phyloP scores from a whole-genome alignment of 495 filamentous ascomycete genomes.

The Xylaria venustula region DNA sequence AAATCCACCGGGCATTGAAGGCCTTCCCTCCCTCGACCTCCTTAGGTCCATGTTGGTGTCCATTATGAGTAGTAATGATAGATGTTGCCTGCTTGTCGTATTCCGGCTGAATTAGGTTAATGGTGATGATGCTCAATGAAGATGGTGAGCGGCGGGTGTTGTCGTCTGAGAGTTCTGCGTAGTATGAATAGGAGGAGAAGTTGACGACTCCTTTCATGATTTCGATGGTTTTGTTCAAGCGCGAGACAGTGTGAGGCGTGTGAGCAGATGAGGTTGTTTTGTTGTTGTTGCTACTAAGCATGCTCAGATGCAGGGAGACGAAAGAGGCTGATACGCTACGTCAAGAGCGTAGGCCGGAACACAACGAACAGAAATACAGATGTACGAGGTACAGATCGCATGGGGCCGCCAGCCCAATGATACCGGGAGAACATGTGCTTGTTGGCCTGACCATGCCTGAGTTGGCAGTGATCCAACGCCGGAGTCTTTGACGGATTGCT shows the following conservation, averaged over 20 bases:
- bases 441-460: slow-evolving; percentile 14
- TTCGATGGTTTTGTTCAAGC: slow-evolving; percentile 13
- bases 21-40: neutral
- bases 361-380: slow-evolving; percentile 14
- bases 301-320: slow-evolving; percentile 16
- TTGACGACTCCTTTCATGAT: slow-evolving; percentile 10
- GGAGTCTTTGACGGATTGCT: slow-evolving; percentile 7
- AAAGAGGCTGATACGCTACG: slow-evolving; percentile 19
- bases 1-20: slow-evolving; percentile 29
- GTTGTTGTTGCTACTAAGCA: neutral
- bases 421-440: neutral
- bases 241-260: slow-evolving; percentile 18
- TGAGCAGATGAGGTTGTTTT: neutral
- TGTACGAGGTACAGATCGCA: slow-evolving; percentile 9
- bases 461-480: slow-evolving; percentile 8
- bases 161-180: neutral
- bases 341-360: slow-evolving; percentile 10
- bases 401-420: slow-evolving; percentile 5
- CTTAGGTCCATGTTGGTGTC: neutral
- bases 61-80: neutral
- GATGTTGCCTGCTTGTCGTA: slow-evolving; percentile 9
- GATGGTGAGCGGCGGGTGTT: neutral
- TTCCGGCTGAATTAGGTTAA: slow-evolving; percentile 5
- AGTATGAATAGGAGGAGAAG: slow-evolving; percentile 7
- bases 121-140: neutral